Percentiles rank a stretch among this genome's conserved stretches.
These are phyloP conservation scores for Erythrobasidium hasegawianum DNA, from an alignment of 1,284 basidiomycete species.

Conservation along the genomic window DNA sequence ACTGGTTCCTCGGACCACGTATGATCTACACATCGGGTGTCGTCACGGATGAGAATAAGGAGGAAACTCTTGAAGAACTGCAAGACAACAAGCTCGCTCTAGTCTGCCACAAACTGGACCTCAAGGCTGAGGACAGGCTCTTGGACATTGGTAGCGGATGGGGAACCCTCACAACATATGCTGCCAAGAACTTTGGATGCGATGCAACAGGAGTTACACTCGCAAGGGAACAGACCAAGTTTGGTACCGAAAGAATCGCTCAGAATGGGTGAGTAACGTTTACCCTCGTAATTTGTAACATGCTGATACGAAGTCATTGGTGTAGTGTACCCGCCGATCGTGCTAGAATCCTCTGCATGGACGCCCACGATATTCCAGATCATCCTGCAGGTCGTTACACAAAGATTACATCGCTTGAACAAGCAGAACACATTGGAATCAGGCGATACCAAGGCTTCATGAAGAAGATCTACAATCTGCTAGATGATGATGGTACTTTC, in stretches of 20 bases:
- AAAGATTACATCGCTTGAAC: constrained; percentile 96
- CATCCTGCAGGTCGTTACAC: constrained; percentile 69
- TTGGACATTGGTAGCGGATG: constrained; percentile 97
- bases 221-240: constrained; percentile 81
- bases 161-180: constrained; percentile 92
- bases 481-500: constrained; percentile 91
- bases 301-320: too few species aligned
- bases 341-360: constrained; percentile 88
- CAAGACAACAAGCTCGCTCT: constrained; percentile 98
- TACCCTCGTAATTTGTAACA: too few species aligned
- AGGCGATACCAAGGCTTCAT: constrained; percentile 88
- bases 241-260: constrained; percentile 82
- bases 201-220: constrained; percentile 95
- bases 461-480: constrained; percentile 82
- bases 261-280: constrained; percentile 66
- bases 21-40: constrained; percentile 98
- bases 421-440: constrained; percentile 99
- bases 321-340: constrained; percentile 60
- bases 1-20: constrained; percentile 89
- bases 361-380: constrained; percentile 88
- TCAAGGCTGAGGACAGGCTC: constrained; percentile 75
- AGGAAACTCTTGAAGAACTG: constrained; percentile 87
- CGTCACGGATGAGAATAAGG: constrained; percentile 66
- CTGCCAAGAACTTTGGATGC: constrained; percentile 93
- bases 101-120: constrained; percentile 89